Percentiles rank a stretch among this genome's conserved stretches.
phyloP scores from a whole-genome alignment of 805 yeast species.

The Debaryomyces tyrocola region DNA sequence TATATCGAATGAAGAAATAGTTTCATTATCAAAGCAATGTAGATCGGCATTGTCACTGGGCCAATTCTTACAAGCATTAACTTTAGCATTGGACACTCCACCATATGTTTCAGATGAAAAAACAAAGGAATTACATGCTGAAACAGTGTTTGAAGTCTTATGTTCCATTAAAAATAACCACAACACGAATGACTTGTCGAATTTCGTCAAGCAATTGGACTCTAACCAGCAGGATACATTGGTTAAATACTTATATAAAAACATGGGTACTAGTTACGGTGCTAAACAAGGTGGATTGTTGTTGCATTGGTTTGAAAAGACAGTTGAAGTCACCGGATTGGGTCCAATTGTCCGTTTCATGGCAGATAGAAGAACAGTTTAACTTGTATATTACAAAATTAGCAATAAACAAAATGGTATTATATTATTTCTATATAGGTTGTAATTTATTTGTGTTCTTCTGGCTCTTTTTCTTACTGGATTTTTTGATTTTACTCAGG shows the following conservation, averaged over 20 bases:
- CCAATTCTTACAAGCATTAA: constrained; percentile 65
- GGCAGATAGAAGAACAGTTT: constrained; percentile 82
- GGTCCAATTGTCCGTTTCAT: constrained; percentile 86
- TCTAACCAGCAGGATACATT: constrained; percentile 72
- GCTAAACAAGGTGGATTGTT: constrained; percentile 84
- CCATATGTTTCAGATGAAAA: constrained; percentile 77
- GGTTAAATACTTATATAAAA: constrained; percentile 81
- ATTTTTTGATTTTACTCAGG: constrained; percentile 3
- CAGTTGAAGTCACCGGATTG: constrained; percentile 79
- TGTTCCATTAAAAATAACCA: constrained; percentile 50
- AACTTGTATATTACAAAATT: constrained; percentile 6
- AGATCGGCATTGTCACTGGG: constrained; percentile 71
- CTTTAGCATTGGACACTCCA: constrained; percentile 63
- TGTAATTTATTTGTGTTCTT: neutral
- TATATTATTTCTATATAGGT: neutral
- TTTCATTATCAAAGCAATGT: constrained; percentile 52
- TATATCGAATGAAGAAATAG: constrained; percentile 50
- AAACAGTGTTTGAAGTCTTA: constrained; percentile 67
- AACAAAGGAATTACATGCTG: constrained; percentile 46
- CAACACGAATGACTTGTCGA: constrained; percentile 64
- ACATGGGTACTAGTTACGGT: constrained; percentile 75
- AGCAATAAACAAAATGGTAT: neutral
- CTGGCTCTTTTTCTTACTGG: constrained; percentile 2
- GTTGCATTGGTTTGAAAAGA: constrained; percentile 89
- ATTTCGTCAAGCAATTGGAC: constrained; percentile 57